phyloP scores from a whole-genome alignment of 1,284 basidiomycete genomes.

The Lentinula novae-zelandiae region DNA sequence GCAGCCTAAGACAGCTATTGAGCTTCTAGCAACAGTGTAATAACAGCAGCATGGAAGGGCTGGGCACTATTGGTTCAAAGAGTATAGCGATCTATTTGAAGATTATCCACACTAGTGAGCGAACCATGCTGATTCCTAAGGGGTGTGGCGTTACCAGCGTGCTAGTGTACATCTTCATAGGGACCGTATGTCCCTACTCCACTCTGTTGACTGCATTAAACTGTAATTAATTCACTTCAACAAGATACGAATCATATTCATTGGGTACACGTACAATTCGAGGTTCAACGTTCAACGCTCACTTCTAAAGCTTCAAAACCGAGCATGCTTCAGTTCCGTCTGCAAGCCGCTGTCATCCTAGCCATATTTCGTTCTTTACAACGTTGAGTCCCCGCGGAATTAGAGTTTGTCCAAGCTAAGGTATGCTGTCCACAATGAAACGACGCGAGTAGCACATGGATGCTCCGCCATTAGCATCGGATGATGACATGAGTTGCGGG shows the following conservation, averaged over 20 bases:
- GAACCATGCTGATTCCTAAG: not conserved
- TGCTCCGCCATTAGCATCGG: not conserved
- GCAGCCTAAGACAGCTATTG: no score
- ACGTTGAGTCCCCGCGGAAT: not conserved
- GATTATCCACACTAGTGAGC: no score
- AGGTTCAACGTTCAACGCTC: not conserved
- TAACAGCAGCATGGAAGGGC: no score
- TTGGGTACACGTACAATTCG: constrained; percentile 1
- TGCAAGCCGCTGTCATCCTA: not conserved
- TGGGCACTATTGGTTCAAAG: no score
- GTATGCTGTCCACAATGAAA: not conserved
- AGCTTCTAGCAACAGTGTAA: no score
- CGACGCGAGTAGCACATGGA: not conserved
- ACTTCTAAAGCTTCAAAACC: not conserved
- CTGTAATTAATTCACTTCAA: not conserved
- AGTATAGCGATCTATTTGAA: no score
- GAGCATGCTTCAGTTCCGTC: not conserved
- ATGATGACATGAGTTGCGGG: not conserved
- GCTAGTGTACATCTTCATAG: not conserved
- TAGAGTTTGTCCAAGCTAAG: not conserved
- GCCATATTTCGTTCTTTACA: no score
- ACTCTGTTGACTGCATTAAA: not conserved
- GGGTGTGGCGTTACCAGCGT: not conserved
- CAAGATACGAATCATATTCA: not conserved
- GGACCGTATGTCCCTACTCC: not conserved